A percentile compares a stretch with the other conserved stretches of the same genome.
These are phyloP conservation scores for Diaporthe citriasiana DNA, from an alignment of 2,329 filamentous ascomycete species.

Conservation along the genomic window DNA sequence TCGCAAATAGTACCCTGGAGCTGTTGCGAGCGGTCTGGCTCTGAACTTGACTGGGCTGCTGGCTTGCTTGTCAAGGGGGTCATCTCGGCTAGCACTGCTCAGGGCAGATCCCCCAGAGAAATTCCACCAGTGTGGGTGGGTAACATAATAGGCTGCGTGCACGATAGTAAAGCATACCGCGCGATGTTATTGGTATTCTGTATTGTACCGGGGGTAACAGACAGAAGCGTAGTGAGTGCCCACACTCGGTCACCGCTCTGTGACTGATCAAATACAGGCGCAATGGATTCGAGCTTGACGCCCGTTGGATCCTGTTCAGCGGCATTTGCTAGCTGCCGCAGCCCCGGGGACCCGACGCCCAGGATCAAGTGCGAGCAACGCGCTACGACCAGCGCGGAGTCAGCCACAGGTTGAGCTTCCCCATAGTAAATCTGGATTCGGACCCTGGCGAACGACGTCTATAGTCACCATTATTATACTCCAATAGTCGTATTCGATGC, in stretches of 20 bases:
- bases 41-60: not conserved
- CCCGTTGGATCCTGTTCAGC: constrained; percentile 6
- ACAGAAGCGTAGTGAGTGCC: constrained; percentile 20
- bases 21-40: constrained; percentile 19
- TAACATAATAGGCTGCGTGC: constrained; percentile 5
- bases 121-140: constrained; percentile 40
- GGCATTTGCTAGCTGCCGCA: constrained; percentile 34
- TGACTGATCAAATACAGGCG: constrained; percentile 29
- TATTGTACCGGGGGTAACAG: not conserved
- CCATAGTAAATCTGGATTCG: constrained; percentile 35
- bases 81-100: constrained; percentile 41
- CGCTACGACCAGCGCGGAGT: constrained; percentile 16
- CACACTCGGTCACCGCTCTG: constrained; percentile 25
- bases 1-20: constrained; percentile 10
- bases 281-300: constrained; percentile 12
- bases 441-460: constrained; percentile 8
- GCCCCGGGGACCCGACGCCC: constrained; percentile 12
- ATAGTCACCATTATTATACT: constrained; percentile 17
- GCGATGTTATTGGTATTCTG: not conserved
- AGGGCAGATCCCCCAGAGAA: constrained; percentile 42
- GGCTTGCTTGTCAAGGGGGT: constrained; percentile 34
- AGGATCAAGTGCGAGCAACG: not conserved
- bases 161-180: constrained; percentile 12
- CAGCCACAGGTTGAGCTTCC: constrained; percentile 16
- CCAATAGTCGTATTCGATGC: constrained; percentile 32